Evolutionary conservation across 2,329 filamentous ascomycete species (phyloP).

Genomic region (Aureobasidium sp.): DNA sequence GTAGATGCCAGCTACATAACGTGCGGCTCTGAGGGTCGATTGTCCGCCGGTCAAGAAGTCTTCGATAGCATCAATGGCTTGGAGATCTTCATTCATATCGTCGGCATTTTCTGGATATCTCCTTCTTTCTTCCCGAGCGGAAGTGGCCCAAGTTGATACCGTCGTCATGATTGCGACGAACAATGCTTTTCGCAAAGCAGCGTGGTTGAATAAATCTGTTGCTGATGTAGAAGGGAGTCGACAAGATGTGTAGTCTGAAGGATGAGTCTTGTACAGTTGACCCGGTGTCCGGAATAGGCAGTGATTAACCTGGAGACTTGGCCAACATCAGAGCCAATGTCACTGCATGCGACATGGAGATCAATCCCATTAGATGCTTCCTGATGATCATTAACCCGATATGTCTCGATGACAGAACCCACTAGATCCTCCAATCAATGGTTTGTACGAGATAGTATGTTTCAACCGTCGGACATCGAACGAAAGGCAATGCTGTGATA

Average conservation of each 20-base stretch:
- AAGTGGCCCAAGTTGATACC: not conserved
- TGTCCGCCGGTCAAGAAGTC: not conserved
- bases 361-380: no score
- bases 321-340: not conserved
- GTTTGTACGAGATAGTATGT: not conserved
- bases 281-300: not conserved
- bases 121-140: not conserved
- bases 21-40: not conserved
- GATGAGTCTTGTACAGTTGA: not conserved
- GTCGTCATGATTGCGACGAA: no score
- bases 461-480: not conserved
- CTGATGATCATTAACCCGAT: no score
- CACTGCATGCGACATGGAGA: no score
- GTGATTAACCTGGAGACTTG: not conserved
- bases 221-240: no score
- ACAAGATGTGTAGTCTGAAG: no score
- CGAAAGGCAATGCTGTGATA: not conserved
- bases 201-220: no score
- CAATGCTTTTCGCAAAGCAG: no score
- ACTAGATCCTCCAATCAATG: not conserved
- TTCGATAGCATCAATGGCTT: not conserved
- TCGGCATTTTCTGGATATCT: not conserved
- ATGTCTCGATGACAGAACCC: not conserved
- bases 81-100: not conserved
- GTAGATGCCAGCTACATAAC: not conserved